These are phyloP conservation scores for Micractinium conductrix DNA, from an alignment of 139 green algal genomes.

Conservation along the genomic window DNA sequence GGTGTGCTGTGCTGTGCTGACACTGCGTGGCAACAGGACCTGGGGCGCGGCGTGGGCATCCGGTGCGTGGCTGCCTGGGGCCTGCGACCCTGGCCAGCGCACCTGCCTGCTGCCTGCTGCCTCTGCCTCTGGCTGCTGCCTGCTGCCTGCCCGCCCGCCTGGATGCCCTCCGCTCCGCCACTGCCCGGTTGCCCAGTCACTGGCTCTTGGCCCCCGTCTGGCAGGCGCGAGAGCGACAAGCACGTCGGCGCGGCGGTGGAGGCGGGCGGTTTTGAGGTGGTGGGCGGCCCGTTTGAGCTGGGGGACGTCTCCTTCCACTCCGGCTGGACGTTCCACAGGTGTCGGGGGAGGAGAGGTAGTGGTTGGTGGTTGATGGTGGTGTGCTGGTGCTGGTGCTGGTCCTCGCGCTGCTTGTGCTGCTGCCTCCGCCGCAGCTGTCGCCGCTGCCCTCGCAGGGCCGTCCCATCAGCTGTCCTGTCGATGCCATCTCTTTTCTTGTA, in stretches of 20 bases:
- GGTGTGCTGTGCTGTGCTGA: neutral
- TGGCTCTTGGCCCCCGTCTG: neutral
- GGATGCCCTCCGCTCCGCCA: neutral
- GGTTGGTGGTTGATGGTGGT: neutral
- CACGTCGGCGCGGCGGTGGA: slow-evolving; percentile 18
- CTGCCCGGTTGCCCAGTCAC: neutral
- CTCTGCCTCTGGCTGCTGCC: neutral
- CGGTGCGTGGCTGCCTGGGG: neutral
- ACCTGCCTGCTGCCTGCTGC: neutral
- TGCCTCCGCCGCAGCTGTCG: too few relatives aligned
- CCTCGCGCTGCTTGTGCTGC: neutral
- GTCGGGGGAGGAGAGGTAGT: neutral
- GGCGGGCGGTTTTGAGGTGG: slow-evolving; percentile 5
- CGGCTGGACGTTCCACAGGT: slow-evolving; percentile 43
- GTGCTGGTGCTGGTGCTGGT: neutral
- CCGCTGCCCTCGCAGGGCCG: too few relatives aligned
- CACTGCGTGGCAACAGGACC: neutral
- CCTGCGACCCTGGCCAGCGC: neutral
- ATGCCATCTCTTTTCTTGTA: too few relatives aligned
- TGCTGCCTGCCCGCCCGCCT: neutral
- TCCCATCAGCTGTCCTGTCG: too few relatives aligned
- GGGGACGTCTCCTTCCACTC: slow-evolving; percentile 46
- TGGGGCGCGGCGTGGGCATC: slow-evolving; percentile 38
- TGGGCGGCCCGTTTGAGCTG: slow-evolving; percentile 33
- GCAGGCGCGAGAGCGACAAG: slow-evolving; percentile 24